Conservation (phyloP, 805 yeast species). For the Candida incommunis region DNA sequence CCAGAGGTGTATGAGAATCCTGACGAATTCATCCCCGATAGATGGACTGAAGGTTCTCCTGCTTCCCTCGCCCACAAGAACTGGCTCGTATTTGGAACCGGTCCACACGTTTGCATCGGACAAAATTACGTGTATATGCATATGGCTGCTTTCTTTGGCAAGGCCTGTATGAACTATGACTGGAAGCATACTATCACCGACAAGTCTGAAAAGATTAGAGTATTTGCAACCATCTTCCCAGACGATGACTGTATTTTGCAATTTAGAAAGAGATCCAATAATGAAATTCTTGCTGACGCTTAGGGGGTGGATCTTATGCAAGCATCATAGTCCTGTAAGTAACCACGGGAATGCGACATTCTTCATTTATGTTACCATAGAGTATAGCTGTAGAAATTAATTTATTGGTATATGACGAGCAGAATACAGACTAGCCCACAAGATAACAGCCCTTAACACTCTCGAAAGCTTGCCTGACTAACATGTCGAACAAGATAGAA, state of each 20-base stretch:
- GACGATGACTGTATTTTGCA: slow-evolving; percentile 80
- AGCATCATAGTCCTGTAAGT: no score
- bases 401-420: no score
- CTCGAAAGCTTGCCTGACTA: no score
- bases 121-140: slow-evolving; percentile 86
- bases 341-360: no score
- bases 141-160: slow-evolving; percentile 82
- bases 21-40: slow-evolving; percentile 87
- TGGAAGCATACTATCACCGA: slow-evolving; percentile 74
- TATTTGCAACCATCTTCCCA: slow-evolving; percentile 97
- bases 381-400: no score
- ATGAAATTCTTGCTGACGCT: neutral
- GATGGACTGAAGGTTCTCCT: slow-evolving; percentile 69
- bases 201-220: slow-evolving; percentile 80
- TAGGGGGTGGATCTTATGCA: no score
- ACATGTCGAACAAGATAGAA: no score
- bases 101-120: slow-evolving; percentile 93
- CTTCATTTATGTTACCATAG: no score
- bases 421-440: no score
- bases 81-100: slow-evolving; percentile 96
- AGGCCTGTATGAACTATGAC: slow-evolving; percentile 69
- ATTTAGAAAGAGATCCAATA: slow-evolving; percentile 28
- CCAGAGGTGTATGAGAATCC: slow-evolving; percentile 95
- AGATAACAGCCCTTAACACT: no score
- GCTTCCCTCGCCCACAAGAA: slow-evolving; percentile 70